These are phyloP conservation scores for Polyplosphaeria fusca DNA, from an alignment of 495 filamentous ascomycete genomes.

Conservation along the genomic window DNA sequence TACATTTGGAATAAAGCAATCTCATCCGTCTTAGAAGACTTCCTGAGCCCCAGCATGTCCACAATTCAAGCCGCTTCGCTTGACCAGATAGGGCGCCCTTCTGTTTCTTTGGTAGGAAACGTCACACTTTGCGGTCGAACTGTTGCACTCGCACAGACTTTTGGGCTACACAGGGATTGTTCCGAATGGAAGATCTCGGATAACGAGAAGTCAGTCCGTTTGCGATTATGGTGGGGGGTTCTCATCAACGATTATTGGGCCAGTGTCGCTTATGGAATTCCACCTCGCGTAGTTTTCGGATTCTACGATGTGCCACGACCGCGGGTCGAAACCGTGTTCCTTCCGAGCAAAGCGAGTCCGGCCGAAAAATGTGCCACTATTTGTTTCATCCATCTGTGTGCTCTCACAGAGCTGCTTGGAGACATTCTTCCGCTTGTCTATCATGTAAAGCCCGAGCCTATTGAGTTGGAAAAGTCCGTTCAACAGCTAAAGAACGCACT, in stretches of 20 bases:
- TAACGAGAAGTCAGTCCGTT: constrained; percentile 15
- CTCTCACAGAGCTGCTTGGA: constrained; percentile 52
- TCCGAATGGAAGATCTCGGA: constrained; percentile 21
- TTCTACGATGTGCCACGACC: constrained; percentile 57
- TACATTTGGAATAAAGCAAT: constrained; percentile 29
- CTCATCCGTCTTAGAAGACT: constrained; percentile 19
- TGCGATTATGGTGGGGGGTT: constrained; percentile 29
- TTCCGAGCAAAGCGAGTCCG: constrained; percentile 16
- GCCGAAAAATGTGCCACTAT: constrained; percentile 43
- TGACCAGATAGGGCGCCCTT: constrained; percentile 24
- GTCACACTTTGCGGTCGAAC: constrained; percentile 18
- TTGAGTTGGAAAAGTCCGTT: constrained; percentile 42
- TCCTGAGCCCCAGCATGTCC: constrained; percentile 15
- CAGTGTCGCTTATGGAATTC: constrained; percentile 19
- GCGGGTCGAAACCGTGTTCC: constrained; percentile 45
- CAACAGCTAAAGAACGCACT: constrained; percentile 45
- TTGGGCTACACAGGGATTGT: constrained; percentile 27
- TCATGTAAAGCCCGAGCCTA: constrained; percentile 44
- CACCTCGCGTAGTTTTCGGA: constrained; percentile 23
- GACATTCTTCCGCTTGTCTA: constrained; percentile 53
- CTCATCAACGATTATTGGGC: constrained; percentile 30
- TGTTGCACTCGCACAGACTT: constrained; percentile 25
- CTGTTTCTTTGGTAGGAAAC: constrained; percentile 22
- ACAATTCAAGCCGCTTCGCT: constrained; percentile 19
- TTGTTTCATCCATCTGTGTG: constrained; percentile 53